These are phyloP conservation scores for Rhizoclosmatium globosum DNA, from an alignment of 192 early-diverging fungal genomes.

Conservation along the genomic window DNA sequence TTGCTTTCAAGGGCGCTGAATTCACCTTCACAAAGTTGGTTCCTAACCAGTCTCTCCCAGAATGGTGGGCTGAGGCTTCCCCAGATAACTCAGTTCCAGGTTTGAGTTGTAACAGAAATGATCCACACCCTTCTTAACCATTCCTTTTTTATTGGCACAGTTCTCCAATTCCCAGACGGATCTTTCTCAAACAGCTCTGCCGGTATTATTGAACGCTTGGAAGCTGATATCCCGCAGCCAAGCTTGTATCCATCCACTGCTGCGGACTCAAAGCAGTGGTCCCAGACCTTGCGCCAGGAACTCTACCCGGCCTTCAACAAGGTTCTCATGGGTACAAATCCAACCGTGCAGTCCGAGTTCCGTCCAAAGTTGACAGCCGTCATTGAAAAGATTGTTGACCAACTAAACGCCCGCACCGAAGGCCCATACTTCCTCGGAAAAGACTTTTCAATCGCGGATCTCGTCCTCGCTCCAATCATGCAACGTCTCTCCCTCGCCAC, in stretches of 20 bases:
- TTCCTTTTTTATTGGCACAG: not conserved
- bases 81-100: slow-evolving; percentile 3
- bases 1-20: slow-evolving; percentile 3
- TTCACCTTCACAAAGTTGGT: not conserved
- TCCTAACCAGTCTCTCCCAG: not conserved
- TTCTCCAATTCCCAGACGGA: slow-evolving; percentile 35
- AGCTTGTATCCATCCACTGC: not conserved
- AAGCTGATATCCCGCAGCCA: not conserved
- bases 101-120: not conserved
- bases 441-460: slow-evolving; percentile 9
- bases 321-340: slow-evolving; percentile 28
- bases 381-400: slow-evolving; percentile 6
- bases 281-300: not conserved
- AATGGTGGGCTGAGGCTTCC: not conserved
- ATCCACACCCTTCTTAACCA: not conserved
- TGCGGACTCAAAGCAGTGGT: not conserved
- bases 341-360: slow-evolving; percentile 15
- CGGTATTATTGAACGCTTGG: slow-evolving; percentile 14
- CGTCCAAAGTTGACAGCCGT: slow-evolving; percentile 28
- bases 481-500: slow-evolving; percentile 24
- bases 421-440: slow-evolving; percentile 18
- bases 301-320: slow-evolving; percentile 15
- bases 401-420: not conserved
- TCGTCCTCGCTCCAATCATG: slow-evolving; percentile 30
- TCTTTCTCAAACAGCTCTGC: slow-evolving; percentile 17